phyloP scores from a whole-genome alignment of 148 eudicot genomes.

The Rhododendron ovatum region DNA sequence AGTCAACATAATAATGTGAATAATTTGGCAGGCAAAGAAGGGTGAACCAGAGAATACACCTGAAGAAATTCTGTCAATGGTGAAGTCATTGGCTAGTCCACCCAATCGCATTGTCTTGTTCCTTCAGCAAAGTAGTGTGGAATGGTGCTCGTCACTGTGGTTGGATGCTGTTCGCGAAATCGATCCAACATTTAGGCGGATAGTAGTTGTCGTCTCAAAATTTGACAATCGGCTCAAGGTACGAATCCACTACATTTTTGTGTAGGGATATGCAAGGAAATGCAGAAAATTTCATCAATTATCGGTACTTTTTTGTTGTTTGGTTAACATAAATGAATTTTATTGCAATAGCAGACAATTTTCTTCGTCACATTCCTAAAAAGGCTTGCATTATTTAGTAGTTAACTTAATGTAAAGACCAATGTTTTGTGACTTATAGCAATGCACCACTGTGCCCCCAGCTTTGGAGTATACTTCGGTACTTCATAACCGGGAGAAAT shows the following conservation, averaged over 20 bases:
- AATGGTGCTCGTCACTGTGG: constrained; percentile 99
- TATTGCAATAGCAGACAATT: not conserved
- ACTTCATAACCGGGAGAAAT: not conserved
- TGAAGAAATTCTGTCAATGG: constrained; percentile 90
- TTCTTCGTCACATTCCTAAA: not conserved
- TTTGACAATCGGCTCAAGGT: constrained; percentile 99
- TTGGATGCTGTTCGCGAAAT: constrained; percentile 87
- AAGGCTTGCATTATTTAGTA: not conserved
- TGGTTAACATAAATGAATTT: not conserved
- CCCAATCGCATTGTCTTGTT: constrained; percentile 91
- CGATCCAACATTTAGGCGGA: constrained; percentile 80
- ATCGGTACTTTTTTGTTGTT: not conserved
- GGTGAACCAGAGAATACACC: constrained; percentile 97
- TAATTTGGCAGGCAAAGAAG: constrained; percentile 71
- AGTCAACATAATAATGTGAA: not conserved
- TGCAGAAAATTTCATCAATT: not conserved
- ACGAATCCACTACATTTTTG: constrained; percentile 8
- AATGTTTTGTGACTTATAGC: not conserved
- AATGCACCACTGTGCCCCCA: not conserved
- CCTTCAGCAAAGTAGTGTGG: constrained; percentile 99
- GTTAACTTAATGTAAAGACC: not conserved
- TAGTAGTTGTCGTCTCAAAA: constrained; percentile 84
- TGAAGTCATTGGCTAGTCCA: constrained; percentile 94
- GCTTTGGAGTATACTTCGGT: not conserved
- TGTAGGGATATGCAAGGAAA: not conserved